A percentile compares a stretch with the other conserved stretches of the same genome.
These are phyloP conservation scores for Bruguiera hainesii DNA, from an alignment of 441 rosid genomes.

Conservation along the genomic window DNA sequence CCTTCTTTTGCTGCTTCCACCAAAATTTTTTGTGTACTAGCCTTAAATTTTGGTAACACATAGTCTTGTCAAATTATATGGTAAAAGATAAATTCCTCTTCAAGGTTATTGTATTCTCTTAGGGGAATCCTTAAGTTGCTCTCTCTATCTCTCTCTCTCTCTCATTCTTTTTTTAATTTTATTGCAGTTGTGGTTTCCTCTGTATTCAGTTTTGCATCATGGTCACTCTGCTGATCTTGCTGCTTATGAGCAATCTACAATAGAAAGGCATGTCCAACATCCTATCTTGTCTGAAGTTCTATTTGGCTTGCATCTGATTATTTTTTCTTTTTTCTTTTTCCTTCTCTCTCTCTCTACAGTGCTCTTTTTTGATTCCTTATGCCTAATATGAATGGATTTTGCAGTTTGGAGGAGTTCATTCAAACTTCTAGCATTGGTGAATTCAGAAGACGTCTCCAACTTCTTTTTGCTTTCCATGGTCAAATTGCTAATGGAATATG, in stretches of 20 bases:
- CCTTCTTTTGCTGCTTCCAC: too few species aligned
- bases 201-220: slow-evolving; percentile 67
- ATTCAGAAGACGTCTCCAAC: slow-evolving; percentile 83
- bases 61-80: too few species aligned
- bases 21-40: too few species aligned
- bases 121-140: not conserved
- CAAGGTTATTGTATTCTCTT: not conserved
- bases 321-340: not conserved
- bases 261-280: slow-evolving; percentile 54
- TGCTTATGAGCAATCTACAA: slow-evolving; percentile 48
- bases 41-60: too few species aligned
- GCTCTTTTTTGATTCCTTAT: slow-evolving; percentile 5
- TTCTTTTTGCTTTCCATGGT: slow-evolving; percentile 78
- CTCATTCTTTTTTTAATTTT: not conserved
- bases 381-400: slow-evolving; percentile 19
- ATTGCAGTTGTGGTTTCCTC: slow-evolving; percentile 98
- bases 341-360: not conserved
- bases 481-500: slow-evolving; percentile 62
- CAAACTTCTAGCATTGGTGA: slow-evolving; percentile 88
- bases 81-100: too few species aligned
- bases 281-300: slow-evolving; percentile 9
- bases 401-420: slow-evolving; percentile 89
- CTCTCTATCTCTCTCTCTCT: not conserved
- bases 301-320: slow-evolving; percentile 2
- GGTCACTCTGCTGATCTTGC: slow-evolving; percentile 41